Evolutionary conservation across 768 basidiomycete species (phyloP), one percentile per base, ranked within the genome.

Genomic region (Rhodocollybia butyracea): DNA sequence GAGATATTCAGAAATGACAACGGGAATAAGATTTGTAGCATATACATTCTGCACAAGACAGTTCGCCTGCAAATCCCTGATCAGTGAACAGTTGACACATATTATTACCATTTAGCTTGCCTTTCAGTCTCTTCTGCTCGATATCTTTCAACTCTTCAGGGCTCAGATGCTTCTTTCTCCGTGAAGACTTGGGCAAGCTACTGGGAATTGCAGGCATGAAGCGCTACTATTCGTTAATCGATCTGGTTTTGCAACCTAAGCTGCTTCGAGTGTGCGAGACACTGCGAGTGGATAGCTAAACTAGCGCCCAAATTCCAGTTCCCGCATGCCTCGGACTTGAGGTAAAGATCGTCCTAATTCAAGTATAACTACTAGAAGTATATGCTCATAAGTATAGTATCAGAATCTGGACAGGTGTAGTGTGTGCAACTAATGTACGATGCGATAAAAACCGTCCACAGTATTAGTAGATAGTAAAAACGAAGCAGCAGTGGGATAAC

Each of bases 31-130:
- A 82, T 67, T 65, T 81, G 79, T 47, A 80, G 59, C 78, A 66
- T 47, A 78, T 67, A 61, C 79, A 81, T 70, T 80, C 79, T 19
- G 79, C 79, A 57, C 78, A 81, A n/a, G 79, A 79, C 22, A 80
- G 64, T 63, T 80, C 78, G 19, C 78, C 80, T 79, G 52, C 12
- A 39, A 29, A 46, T 46, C n/a, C 24, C 24, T 45, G 43, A 50
- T 32, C 21, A 34, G 15, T 5, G 39, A 17, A 15, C n/a, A 30
- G 40, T 27, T 32, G 7, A 27, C 24, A 17, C 40, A 29, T 11
- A 8, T 24, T 42, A n/a, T 19, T 2, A 12, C 22, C 11, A 24
- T 26, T 29, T 17, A 51, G 29, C 55, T 27, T 41, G 76, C 80
- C 80, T 53, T 74, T 66, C 39, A 78, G 66, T 19, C 80, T 71